Conservation (phyloP, 257 asterid genomes). For the Ajuga chamaepitys region DNA sequence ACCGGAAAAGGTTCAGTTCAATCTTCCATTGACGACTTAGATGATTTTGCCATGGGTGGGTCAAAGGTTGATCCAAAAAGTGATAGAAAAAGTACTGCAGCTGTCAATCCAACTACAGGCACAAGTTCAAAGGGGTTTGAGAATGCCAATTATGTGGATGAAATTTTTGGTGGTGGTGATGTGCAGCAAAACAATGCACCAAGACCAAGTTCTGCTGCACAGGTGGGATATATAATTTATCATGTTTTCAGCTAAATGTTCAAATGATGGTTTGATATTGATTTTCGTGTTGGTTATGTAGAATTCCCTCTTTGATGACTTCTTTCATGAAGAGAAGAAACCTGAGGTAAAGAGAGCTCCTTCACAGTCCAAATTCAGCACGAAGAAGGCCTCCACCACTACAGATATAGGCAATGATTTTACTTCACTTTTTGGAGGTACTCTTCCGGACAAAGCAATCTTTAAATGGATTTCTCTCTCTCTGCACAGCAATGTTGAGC, state of each 20-base stretch:
- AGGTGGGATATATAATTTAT: constrained; percentile 37
- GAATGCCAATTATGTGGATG: constrained; percentile 33
- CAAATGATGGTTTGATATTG: background rate
- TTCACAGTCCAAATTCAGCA: constrained; percentile 22
- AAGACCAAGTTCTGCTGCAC: constrained; percentile 29
- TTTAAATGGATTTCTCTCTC: background rate
- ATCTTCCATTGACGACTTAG: constrained; percentile 49
- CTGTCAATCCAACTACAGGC: constrained; percentile 21
- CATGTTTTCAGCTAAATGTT: constrained; percentile 3
- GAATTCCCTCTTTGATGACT: constrained; percentile 48
- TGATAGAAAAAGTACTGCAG: constrained; percentile 10
- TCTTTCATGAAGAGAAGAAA: constrained; percentile 32
- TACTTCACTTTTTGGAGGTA: constrained; percentile 68
- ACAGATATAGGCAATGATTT: constrained; percentile 35
- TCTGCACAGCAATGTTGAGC: too few species aligned
- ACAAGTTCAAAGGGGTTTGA: constrained; percentile 18
- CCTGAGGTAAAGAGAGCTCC: constrained; percentile 36
- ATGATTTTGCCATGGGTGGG: constrained; percentile 40
- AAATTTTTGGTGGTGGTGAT: constrained; percentile 32
- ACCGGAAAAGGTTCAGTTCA: constrained; percentile 27
- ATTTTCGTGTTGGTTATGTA: constrained; percentile 19
- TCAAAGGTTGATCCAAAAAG: constrained; percentile 22
- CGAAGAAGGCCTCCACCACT: constrained; percentile 25
- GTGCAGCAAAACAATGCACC: constrained; percentile 19
- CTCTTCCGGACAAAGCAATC: constrained; percentile 2